Conservation (phyloP, 345 rosid genomes). For the Arabidopsis arenosa region DNA sequence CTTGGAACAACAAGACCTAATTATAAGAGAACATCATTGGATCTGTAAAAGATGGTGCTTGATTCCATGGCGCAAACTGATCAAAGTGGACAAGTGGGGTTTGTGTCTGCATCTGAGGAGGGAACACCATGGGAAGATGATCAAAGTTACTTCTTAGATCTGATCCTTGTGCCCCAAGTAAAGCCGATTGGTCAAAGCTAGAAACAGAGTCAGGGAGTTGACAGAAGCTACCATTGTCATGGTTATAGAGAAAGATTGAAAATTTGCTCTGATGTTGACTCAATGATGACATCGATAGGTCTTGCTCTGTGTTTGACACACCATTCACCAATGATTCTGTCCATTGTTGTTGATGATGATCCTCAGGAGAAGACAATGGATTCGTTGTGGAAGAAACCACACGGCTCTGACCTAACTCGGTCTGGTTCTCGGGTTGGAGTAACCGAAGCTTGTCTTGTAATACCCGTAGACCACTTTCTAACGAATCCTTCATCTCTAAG, state of each 20-base stretch:
- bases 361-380: background rate
- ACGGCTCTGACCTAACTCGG: background rate
- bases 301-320: background rate
- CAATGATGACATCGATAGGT: background rate
- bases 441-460: background rate
- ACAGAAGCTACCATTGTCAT: background rate
- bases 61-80: background rate
- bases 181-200: background rate
- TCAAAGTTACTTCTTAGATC: background rate
- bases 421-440: background rate
- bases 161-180: background rate
- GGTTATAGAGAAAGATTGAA: background rate
- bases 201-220: background rate
- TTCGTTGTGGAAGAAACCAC: background rate
- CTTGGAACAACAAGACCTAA: background rate
- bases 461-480: background rate
- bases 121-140: background rate
- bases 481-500: background rate
- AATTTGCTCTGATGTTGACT: background rate
- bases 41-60: background rate
- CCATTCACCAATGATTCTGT: background rate
- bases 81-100: background rate
- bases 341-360: background rate
- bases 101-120: constrained; percentile 23
- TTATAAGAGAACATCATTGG: background rate